Evolutionary conservation across 1,284 basidiomycete species (phyloP).

Genomic region (Athelia psychrophila): DNA sequence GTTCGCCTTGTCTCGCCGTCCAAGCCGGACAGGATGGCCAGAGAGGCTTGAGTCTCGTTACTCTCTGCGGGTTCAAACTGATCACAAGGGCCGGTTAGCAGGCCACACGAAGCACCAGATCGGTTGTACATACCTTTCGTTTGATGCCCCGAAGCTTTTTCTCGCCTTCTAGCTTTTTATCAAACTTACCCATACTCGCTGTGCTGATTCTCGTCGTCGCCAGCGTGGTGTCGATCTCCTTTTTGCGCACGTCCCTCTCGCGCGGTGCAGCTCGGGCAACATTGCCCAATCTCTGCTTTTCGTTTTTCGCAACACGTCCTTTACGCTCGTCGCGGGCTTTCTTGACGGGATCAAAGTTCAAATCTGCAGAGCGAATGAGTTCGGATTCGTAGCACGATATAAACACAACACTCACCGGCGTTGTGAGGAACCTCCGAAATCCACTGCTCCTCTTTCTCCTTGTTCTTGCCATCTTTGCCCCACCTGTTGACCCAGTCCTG

Average conservation of each 20-base stretch:
- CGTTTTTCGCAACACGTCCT: conserved; percentile 82
- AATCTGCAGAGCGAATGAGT: conserved; percentile 37
- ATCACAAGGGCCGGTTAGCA: conserved; percentile 3
- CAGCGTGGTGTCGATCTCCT: conserved; percentile 76
- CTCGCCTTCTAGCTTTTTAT: conserved; percentile 88
- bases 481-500: conserved; percentile 94
- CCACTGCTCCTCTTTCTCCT: conserved; percentile 88
- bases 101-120: conserved; percentile 5
- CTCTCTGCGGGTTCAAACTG: conserved; percentile 83
- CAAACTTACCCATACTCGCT: conserved; percentile 92
- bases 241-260: conserved; percentile 57
- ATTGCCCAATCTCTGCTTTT: conserved; percentile 80
- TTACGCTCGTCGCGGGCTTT: conserved; percentile 78
- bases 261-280: conserved; percentile 52
- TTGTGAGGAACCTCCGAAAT: conserved; percentile 86
- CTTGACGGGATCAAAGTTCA: conserved; percentile 79
- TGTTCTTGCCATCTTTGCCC: conserved; percentile 93
- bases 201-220: conserved; percentile 83
- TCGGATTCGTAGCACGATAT: conserved; percentile 3
- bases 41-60: conserved; percentile 70
- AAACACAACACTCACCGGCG: conserved; percentile 66
- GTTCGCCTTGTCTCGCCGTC: conserved; percentile 69
- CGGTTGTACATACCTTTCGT: conserved; percentile 83
- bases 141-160: conserved; percentile 87
- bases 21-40: conserved; percentile 76